Conservation (phyloP, 192 early-diverging fungal species). For the Cladochytrium replicatum region DNA sequence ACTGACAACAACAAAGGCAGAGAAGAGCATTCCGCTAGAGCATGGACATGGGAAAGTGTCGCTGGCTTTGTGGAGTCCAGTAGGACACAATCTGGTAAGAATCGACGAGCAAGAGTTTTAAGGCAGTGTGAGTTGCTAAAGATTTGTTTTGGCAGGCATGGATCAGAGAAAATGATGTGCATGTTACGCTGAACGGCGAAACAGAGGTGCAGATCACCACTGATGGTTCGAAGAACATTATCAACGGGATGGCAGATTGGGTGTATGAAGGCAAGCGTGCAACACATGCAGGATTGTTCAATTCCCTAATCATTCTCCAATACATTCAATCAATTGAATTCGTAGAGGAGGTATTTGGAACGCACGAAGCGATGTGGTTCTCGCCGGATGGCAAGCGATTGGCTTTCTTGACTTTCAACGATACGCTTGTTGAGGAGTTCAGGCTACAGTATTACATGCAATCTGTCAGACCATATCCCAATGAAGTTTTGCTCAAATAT, state of each 20-base stretch:
- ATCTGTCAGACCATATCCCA: slow-evolving; percentile 55
- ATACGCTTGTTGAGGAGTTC: slow-evolving; percentile 69
- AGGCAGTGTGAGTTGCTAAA: slow-evolving; percentile 11
- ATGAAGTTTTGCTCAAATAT: slow-evolving; percentile 66
- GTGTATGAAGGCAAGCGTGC: slow-evolving; percentile 72
- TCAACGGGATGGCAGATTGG: slow-evolving; percentile 97
- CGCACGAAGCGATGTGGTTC: slow-evolving; percentile 73
- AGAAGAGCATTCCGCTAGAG: slow-evolving; percentile 24
- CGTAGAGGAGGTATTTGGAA: slow-evolving; percentile 71
- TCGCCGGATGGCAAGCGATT: slow-evolving; percentile 67
- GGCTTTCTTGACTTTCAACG: slow-evolving; percentile 80
- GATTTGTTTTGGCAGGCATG: slow-evolving; percentile 52
- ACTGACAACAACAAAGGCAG: slow-evolving; percentile 34
- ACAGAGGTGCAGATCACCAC: slow-evolving; percentile 67
- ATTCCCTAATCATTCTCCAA: not conserved
- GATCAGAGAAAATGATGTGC: slow-evolving; percentile 81
- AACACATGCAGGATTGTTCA: not conserved
- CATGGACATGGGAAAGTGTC: slow-evolving; percentile 41
- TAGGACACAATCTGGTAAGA: slow-evolving; percentile 58
- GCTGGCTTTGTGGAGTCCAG: slow-evolving; percentile 70
- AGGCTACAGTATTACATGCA: slow-evolving; percentile 59
- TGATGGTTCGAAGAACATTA: slow-evolving; percentile 70
- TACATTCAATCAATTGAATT: not conserved
- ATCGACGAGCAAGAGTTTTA: too few species aligned
- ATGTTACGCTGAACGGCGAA: slow-evolving; percentile 53